Conservation (phyloP, 441 rosid genomes). For the Hura crepitans region DNA sequence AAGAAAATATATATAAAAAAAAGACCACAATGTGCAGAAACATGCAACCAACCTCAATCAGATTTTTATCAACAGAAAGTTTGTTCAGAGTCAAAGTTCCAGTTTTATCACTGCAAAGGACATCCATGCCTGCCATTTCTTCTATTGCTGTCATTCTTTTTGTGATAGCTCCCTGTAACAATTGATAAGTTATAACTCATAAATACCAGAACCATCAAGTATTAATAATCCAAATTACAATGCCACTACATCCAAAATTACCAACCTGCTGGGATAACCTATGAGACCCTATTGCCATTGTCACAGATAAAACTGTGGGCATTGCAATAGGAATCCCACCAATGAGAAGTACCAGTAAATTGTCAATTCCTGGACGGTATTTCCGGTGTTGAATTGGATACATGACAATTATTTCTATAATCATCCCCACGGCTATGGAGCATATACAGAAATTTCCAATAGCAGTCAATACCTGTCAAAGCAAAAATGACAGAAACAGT, state of each 20-base stretch:
- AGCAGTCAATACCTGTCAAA: slow-evolving; percentile 55
- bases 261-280: too few species aligned
- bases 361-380: slow-evolving; percentile 74
- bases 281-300: slow-evolving; percentile 88
- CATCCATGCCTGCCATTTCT: slow-evolving; percentile 92
- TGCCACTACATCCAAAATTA: too few species aligned
- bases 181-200: not conserved
- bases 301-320: slow-evolving; percentile 84
- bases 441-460: slow-evolving; percentile 89
- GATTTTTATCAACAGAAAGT: slow-evolving; percentile 59
- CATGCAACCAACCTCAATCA: slow-evolving; percentile 48
- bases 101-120: slow-evolving; percentile 81
- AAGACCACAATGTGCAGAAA: not conserved
- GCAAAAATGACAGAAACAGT: not conserved
- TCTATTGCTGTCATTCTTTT: slow-evolving; percentile 88
- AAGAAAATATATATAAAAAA: too few species aligned
- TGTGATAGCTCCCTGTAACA: slow-evolving; percentile 71
- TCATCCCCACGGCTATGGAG: slow-evolving; percentile 63
- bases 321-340: slow-evolving; percentile 90
- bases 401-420: slow-evolving; percentile 62
- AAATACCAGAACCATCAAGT: too few species aligned
- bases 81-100: slow-evolving; percentile 80
- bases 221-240: too few species aligned
- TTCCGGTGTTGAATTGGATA: slow-evolving; percentile 59
- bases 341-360: slow-evolving; percentile 68